phyloP scores from a whole-genome alignment of 345 rosid species.

The Aegle marmelos region DNA sequence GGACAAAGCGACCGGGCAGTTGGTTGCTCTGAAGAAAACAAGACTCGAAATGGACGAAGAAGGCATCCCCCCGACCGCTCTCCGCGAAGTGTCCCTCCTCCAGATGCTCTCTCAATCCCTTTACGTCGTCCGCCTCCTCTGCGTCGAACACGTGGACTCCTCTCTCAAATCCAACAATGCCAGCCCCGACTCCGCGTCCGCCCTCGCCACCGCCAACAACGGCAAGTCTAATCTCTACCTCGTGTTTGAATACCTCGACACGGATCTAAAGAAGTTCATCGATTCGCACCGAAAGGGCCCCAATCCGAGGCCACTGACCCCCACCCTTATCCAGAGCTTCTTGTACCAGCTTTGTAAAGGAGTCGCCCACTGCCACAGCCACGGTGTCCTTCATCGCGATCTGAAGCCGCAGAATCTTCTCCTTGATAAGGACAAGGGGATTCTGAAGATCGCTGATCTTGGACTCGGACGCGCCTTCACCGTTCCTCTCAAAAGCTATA shows the following conservation, averaged over 20 bases:
- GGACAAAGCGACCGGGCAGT: slow-evolving; percentile 68
- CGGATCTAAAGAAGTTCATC: slow-evolving; percentile 89
- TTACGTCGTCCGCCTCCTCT: slow-evolving; percentile 84
- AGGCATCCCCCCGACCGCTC: slow-evolving; percentile 96
- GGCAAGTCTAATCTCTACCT: slow-evolving; percentile 74
- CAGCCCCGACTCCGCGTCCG: slow-evolving; percentile 16
- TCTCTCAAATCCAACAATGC: slow-evolving; percentile 5
- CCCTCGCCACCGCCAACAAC: neutral
- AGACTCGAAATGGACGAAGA: slow-evolving; percentile 97
- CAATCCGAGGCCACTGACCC: slow-evolving; percentile 61
- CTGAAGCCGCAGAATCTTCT: slow-evolving; percentile 91
- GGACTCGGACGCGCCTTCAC: slow-evolving; percentile 93
- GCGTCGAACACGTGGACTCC: slow-evolving; percentile 78
- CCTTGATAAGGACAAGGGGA: slow-evolving; percentile 75
- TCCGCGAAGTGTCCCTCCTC: slow-evolving; percentile 89
- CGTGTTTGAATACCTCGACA: slow-evolving; percentile 89
- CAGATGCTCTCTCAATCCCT: slow-evolving; percentile 89
- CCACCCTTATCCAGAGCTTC: slow-evolving; percentile 61
- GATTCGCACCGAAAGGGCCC: slow-evolving; percentile 77
- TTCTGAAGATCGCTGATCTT: slow-evolving; percentile 85
- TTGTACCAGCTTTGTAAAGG: slow-evolving; percentile 92
- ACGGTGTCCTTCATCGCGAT: slow-evolving; percentile 91
- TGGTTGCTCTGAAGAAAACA: slow-evolving; percentile 90
- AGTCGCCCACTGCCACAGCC: slow-evolving; percentile 91
- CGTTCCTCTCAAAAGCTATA: slow-evolving; percentile 85